Evolutionary conservation across 345 rosid genomes (phyloP).

Genomic region (Populus simonii): DNA sequence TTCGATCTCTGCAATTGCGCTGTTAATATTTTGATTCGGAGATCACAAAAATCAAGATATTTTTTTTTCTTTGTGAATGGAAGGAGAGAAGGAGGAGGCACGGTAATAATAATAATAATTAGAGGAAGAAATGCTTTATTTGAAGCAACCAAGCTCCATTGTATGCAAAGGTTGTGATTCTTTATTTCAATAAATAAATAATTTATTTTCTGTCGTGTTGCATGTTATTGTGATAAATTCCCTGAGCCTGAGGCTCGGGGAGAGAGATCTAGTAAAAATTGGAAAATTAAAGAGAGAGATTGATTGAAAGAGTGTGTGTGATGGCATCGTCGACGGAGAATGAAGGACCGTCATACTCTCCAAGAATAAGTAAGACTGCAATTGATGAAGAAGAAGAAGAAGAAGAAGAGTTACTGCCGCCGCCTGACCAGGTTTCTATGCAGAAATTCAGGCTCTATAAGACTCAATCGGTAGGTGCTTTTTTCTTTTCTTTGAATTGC

Average conservation of each 20-base stretch:
- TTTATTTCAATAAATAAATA: neutral
- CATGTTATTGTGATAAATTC: constrained; percentile 51
- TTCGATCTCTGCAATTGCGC: constrained; percentile 1
- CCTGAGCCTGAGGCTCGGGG: constrained; percentile 84
- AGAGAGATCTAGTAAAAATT: neutral
- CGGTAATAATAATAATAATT: neutral
- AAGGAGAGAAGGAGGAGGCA: constrained; percentile 12
- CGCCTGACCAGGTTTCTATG: constrained; percentile 13
- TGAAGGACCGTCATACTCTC: constrained; percentile 6
- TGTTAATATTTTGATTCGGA: neutral
- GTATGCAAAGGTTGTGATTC: constrained; percentile 37
- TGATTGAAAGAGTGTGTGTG: neutral
- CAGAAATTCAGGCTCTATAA: constrained; percentile 76
- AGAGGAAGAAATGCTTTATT: constrained; percentile 49
- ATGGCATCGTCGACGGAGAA: constrained; percentile 12
- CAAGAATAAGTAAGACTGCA: neutral
- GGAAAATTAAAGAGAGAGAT: neutral
- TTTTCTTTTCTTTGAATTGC: neutral
- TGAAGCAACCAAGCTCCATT: constrained; percentile 76
- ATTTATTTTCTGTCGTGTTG: constrained; percentile 15
- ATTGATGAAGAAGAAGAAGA: neutral
- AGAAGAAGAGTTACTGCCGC: neutral
- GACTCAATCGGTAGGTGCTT: constrained; percentile 59
- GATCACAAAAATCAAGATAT: neutral
- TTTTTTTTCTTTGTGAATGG: neutral